Percentiles rank a stretch among this genome's conserved stretches.
Conservation (phyloP, 305 asterid genomes). For the Striga hermonthica region DNA sequence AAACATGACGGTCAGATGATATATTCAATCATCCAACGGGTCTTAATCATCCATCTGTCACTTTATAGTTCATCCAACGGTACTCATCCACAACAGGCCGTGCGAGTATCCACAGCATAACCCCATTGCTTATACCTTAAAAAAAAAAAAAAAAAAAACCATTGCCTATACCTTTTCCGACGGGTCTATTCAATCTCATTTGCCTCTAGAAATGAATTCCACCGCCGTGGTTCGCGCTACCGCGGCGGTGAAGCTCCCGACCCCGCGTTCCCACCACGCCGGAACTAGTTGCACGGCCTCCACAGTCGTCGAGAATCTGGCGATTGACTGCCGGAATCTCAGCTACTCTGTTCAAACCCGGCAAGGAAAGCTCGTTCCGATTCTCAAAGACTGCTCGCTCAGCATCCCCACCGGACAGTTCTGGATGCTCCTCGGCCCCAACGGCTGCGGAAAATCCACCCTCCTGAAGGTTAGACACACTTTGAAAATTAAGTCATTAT, state of each 20-base stretch:
- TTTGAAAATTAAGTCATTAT: background rate
- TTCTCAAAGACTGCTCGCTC: slow-evolving; percentile 75
- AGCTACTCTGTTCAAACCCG: slow-evolving; percentile 50
- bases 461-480: slow-evolving; percentile 60
- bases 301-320: slow-evolving; percentile 34
- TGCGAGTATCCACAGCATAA: too few relatives aligned
- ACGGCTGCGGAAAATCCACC: slow-evolving; percentile 91
- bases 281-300: slow-evolving; percentile 30
- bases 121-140: background rate
- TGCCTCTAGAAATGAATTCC: slow-evolving; percentile 35
- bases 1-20: too few relatives aligned
- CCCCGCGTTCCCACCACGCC: slow-evolving; percentile 35
- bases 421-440: slow-evolving; percentile 97
- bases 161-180: background rate
- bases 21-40: too few relatives aligned
- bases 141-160: too few relatives aligned
- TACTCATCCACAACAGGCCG: too few relatives aligned
- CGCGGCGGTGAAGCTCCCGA: slow-evolving; percentile 40
- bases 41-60: too few relatives aligned
- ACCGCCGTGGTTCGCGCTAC: slow-evolving; percentile 39
- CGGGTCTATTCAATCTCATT: background rate
- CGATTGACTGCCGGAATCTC: slow-evolving; percentile 63
- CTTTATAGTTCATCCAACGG: too few relatives aligned
- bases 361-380: slow-evolving; percentile 54
- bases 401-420: slow-evolving; percentile 78